Evolutionary conservation across 2,329 filamentous ascomycete species (phyloP), one percentile per base, ranked within the genome.

Genomic region (Arthrinium puccinioides): DNA sequence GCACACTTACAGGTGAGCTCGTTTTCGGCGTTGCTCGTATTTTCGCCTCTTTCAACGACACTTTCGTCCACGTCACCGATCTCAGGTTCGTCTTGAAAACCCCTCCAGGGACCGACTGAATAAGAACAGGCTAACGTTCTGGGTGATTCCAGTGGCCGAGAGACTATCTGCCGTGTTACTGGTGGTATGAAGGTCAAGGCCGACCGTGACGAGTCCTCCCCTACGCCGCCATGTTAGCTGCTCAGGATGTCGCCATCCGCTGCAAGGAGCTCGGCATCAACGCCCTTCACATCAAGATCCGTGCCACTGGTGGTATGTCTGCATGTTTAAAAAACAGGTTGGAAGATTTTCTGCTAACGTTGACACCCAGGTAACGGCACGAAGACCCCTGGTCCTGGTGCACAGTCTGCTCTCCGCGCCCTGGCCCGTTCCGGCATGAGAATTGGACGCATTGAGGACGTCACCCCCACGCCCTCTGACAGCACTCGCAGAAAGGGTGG

Each of bases 161-260:
- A 98, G 85, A 98, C 94, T 74, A 96, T 98, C 77, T 87, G 82
- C 82, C 89, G 92, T 87, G 90, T 98, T 57, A 98, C 94, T 61
- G 92, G 94, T 76, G 94, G 94, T 66, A 98, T 98, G 92, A 98
- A 98, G 82, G 92, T 98, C 82, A 98, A 98, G 85, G 89, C 89
- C 71, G 89, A 98, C 66, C 90, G 92, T 80, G 92, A 98, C 76
- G 92, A 98, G 79, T 97, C 90, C 62, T 97, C 92, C 56, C 92
- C 61, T 98, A 98, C 80, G 92, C 92, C 62, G 92, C 92, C 74
- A 98, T 98, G 92, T 89, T 98, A 86, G 92, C 92, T 73, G 92
- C 92, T 54, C 92, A 98, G 80, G 89, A 95, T 69, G 88, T 94
- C 65, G 92, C 92, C 61, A 74, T 79, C 67, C 87, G 92, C 72